phyloP scores from a whole-genome alignment of 2,329 filamentous ascomycete species.

The Sporothrix variecibatus region DNA sequence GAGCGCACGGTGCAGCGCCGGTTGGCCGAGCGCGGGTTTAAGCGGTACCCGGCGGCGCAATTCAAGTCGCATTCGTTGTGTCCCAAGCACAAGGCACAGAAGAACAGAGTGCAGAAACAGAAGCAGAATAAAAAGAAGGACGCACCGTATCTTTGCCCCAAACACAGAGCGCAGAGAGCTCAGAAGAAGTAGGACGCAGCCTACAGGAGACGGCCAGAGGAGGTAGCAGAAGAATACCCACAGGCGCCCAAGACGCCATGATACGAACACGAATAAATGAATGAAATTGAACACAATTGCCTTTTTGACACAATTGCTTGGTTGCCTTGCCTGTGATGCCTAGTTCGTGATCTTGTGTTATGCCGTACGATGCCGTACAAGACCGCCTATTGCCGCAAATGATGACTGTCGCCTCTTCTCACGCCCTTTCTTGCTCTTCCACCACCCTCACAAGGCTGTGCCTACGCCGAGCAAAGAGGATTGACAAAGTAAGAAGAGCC shows the following conservation, averaged over 20 bases:
- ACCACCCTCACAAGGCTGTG: constrained; percentile 2
- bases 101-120: no score
- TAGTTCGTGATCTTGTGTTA: not conserved
- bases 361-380: not conserved
- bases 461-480: not conserved
- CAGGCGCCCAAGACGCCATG: no score
- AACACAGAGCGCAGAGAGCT: no score
- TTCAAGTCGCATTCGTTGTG: no score
- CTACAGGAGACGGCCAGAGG: no score
- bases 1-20: not conserved
- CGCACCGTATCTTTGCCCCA: no score
- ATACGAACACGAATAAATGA: no score
- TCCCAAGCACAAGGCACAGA: no score
- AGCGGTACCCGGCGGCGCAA: not conserved
- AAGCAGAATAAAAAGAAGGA: no score
- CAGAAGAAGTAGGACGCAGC: no score
- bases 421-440: not conserved
- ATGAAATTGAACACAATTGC: not conserved
- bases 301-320: not conserved
- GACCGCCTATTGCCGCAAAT: not conserved
- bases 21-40: not conserved
- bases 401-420: not conserved
- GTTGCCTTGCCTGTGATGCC: not conserved
- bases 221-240: no score
- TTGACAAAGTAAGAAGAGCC: not conserved